These are phyloP conservation scores for Aspergillus calidoustus DNA, from an alignment of 2,329 filamentous ascomycete genomes.

Conservation along the genomic window DNA sequence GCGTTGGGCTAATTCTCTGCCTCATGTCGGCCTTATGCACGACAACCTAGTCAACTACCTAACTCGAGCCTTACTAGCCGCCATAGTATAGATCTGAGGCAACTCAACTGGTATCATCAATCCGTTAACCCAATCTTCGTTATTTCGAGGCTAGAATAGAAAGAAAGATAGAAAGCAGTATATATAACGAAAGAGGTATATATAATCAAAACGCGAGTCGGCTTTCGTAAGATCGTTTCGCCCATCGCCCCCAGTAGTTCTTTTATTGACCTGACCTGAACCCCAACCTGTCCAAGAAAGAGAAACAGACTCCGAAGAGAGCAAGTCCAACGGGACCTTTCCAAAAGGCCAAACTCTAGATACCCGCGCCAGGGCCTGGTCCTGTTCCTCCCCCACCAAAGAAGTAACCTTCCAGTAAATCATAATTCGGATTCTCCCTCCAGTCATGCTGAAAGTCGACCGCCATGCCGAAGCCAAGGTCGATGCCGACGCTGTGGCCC, in stretches of 20 bases:
- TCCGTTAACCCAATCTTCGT: neutral
- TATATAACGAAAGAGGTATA: neutral
- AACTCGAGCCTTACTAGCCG: neutral
- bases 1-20: neutral
- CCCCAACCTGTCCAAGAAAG: neutral
- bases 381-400: constrained; percentile 55
- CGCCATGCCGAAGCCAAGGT: constrained; percentile 51
- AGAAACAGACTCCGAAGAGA: neutral
- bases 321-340: neutral
- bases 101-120: neutral
- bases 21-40: neutral
- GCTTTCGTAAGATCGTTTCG: constrained; percentile 15
- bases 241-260: constrained; percentile 6
- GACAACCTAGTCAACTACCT: neutral
- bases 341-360: constrained; percentile 8
- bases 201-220: constrained; percentile 5
- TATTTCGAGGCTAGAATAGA: neutral
- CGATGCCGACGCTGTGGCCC: constrained; percentile 48
- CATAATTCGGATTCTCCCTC: constrained; percentile 53
- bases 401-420: constrained; percentile 61
- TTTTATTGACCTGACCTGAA: neutral
- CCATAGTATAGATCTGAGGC: neutral
- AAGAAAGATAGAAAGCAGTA: neutral
- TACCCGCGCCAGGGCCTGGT: constrained; percentile 30
- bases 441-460: constrained; percentile 54